phyloP scores from a whole-genome alignment of 805 yeast species.

The Kregervanrija delftensis region DNA sequence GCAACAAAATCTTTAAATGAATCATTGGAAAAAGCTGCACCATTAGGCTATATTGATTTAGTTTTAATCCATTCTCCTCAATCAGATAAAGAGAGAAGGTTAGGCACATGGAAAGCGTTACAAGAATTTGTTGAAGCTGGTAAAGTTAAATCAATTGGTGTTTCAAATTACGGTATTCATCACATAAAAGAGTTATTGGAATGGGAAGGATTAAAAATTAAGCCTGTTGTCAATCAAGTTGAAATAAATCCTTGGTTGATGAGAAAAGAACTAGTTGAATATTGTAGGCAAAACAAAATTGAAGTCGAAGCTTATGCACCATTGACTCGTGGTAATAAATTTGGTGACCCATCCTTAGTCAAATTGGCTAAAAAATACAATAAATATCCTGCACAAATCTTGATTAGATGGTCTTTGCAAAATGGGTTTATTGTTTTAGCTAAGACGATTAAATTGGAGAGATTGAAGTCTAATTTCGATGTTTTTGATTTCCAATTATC shows the following conservation, averaged over 20 bases:
- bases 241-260: conserved; percentile 44
- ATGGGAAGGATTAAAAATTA: conserved; percentile 35
- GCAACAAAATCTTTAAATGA: conserved; percentile 30
- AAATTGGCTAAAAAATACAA: conserved; percentile 41
- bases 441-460: conserved; percentile 24
- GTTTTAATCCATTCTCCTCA: conserved; percentile 47
- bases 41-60: conserved; percentile 44
- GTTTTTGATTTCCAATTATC: conserved; percentile 34
- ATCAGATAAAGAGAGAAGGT: conserved; percentile 31
- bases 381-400: conserved; percentile 47
- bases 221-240: conserved; percentile 43
- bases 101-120: conserved; percentile 46
- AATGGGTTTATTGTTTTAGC: conserved; percentile 45
- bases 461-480: conserved; percentile 35
- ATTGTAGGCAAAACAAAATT: conserved; percentile 38
- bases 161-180: conserved; percentile 49
- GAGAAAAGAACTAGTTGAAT: conserved; percentile 37
- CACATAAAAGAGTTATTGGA: conserved; percentile 35
- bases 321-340: conserved; percentile 44
- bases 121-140: conserved; percentile 48
- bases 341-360: conserved; percentile 35
- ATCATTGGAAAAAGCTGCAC: conserved; percentile 34
- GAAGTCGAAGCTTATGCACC: conserved; percentile 57
- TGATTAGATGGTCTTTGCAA: conserved; percentile 59
- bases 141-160: conserved; percentile 48